These are phyloP conservation scores for Fagus crenata DNA, from an alignment of 306 rosid genomes.

Conservation along the genomic window DNA sequence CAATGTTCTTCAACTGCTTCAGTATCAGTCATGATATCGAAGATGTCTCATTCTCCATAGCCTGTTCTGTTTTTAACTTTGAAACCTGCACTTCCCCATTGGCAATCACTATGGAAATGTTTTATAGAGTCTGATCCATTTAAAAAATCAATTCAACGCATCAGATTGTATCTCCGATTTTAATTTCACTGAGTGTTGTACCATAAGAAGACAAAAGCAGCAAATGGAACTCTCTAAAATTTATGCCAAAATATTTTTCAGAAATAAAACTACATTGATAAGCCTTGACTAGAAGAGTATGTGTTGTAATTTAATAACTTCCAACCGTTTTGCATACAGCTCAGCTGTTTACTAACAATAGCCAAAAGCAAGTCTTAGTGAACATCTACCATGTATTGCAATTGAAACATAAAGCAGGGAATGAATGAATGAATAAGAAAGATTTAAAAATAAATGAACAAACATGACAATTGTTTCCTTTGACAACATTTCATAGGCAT, in stretches of 20 bases:
- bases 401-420: too few species aligned
- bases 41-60: background rate
- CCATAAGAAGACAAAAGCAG: conserved; percentile 68
- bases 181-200: conserved; percentile 46
- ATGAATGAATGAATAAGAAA: too few species aligned
- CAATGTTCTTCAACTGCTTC: conserved; percentile 48
- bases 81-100: conserved; percentile 53
- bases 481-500: too few species aligned
- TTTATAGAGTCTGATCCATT: conserved; percentile 34
- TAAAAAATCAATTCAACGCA: conserved; percentile 59
- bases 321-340: too few species aligned
- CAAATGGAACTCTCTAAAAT: conserved; percentile 56
- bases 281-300: too few species aligned
- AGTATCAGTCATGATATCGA: conserved; percentile 35
- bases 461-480: too few species aligned
- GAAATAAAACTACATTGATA: conserved; percentile 42
- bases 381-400: too few species aligned
- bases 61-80: conserved; percentile 41
- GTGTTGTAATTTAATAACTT: too few species aligned
- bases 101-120: conserved; percentile 37
- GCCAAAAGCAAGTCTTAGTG: too few species aligned
- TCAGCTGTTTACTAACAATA: too few species aligned
- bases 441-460: too few species aligned
- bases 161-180: conserved; percentile 61
- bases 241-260: conserved; percentile 43